Base-by-base conservation (phyloP, 1,139 yeast species). In the Candida sp. region DNA sequence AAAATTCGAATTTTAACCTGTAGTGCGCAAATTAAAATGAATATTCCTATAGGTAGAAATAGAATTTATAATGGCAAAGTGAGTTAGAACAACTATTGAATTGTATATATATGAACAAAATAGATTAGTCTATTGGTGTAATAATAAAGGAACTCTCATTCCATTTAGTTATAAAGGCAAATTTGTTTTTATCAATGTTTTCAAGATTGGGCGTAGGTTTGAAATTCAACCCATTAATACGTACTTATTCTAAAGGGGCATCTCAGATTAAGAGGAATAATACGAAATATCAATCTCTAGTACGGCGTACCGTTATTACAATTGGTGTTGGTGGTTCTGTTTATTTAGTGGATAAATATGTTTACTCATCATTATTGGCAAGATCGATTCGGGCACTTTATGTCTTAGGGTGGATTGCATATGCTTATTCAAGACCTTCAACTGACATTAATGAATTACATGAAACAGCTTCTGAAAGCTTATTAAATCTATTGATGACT, bases 301-400 rank as follows among this genome's bases (percentile, higher is more conserved):
- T 45, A 33, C 39, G 38, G 38, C 46, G 50, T 3, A 41, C 35
- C 4, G 36, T 42, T 5, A n/a, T 48, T 11, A 30, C 42, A 4
- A 23, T 41, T 5, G 54, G 47, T 3, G 21, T 48, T 5, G 57
- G 52, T 3, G 55, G 54, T 2, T 25, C 52, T 1, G 51, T 48
- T 0, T 77, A 75, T 49, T 25, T 51, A 3, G 53, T 68, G 25
- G 87, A 82, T 52, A 57, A 62, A 3, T 56, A 58, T 36, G 52
- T 60, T 46, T 77, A 77, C 44, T 73, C 80, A 7, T 75, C 83
- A 2, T 70, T 83, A 0, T 50, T 77, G 3, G 53, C 70, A 7
- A 66, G 95, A 47, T 79, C 88, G 0, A 45, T 64, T 0, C 62
- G 82, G 41, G 80, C 89, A 1, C 55, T 81, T 0, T 70, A 64